phyloP scores from a whole-genome alignment of 75 land plant genomes.

The Cryptomeria japonica region DNA sequence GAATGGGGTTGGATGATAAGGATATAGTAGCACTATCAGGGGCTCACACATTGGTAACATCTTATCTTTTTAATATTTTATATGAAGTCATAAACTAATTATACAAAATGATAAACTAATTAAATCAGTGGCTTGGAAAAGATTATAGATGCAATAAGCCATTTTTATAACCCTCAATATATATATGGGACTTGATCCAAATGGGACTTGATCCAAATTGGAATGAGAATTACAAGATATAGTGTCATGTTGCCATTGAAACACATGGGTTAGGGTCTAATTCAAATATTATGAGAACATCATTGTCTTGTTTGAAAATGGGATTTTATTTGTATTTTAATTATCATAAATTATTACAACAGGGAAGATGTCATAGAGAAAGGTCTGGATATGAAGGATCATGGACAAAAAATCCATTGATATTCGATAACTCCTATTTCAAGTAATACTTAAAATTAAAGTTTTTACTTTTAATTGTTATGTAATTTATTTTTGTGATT shows the following conservation, averaged over 20 bases:
- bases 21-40: conserved; percentile 56
- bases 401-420: conserved; percentile 38
- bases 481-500: not conserved
- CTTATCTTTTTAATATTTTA: not conserved
- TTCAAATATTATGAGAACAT: too few relatives aligned
- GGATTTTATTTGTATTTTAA: not conserved
- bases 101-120: too few relatives aligned
- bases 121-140: too few relatives aligned
- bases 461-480: not conserved
- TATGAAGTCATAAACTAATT: too few relatives aligned
- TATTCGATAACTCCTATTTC: conserved; percentile 47
- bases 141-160: too few relatives aligned
- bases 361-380: conserved; percentile 56
- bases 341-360: not conserved
- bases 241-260: not conserved
- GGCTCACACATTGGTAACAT: conserved; percentile 40
- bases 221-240: too few relatives aligned
- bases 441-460: conserved; percentile 12
- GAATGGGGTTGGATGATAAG: conserved; percentile 41
- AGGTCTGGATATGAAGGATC: conserved; percentile 53
- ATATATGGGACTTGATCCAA: too few relatives aligned
- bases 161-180: too few relatives aligned
- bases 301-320: not conserved
- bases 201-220: too few relatives aligned
- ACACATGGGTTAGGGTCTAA: not conserved